These are phyloP conservation scores for Eudorina sp. DNA, from an alignment of 139 green algal genomes.

Conservation along the genomic window DNA sequence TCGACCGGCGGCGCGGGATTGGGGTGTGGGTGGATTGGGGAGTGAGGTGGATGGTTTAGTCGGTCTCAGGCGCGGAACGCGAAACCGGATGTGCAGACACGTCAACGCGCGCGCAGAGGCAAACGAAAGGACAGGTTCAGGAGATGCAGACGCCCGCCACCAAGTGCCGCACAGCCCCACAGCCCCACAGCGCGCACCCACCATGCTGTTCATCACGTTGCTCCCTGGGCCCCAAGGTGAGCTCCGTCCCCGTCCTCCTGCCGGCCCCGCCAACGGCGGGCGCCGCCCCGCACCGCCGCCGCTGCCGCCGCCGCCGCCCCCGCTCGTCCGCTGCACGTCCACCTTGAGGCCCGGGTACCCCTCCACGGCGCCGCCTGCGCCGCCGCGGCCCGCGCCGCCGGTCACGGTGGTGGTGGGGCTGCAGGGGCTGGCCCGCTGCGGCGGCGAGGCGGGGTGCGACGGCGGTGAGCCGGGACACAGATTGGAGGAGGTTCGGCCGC, in stretches of 20 bases:
- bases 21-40: background rate
- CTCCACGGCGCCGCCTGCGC: background rate
- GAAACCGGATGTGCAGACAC: too few species aligned
- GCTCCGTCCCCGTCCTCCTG: too few species aligned
- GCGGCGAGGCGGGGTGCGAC: background rate
- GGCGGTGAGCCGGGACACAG: background rate
- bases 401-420: background rate
- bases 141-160: too few species aligned
- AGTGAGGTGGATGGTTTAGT: too few species aligned
- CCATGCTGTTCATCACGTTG: slow-evolving; percentile 19
- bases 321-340: background rate
- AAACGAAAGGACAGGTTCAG: too few species aligned
- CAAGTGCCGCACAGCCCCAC: too few species aligned
- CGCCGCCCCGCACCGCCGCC: background rate
- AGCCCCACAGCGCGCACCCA: background rate
- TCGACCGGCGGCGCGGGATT: too few species aligned
- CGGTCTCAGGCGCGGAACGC: too few species aligned
- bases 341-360: background rate
- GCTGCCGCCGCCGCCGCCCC: background rate
- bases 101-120: too few species aligned
- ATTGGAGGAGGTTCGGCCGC: background rate
- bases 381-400: background rate
- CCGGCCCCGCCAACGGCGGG: background rate
- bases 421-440: background rate
- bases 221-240: too few species aligned